Evolutionary conservation across 2,329 filamentous ascomycete genomes (phyloP).

Genomic region (Aspergillus sergii): DNA sequence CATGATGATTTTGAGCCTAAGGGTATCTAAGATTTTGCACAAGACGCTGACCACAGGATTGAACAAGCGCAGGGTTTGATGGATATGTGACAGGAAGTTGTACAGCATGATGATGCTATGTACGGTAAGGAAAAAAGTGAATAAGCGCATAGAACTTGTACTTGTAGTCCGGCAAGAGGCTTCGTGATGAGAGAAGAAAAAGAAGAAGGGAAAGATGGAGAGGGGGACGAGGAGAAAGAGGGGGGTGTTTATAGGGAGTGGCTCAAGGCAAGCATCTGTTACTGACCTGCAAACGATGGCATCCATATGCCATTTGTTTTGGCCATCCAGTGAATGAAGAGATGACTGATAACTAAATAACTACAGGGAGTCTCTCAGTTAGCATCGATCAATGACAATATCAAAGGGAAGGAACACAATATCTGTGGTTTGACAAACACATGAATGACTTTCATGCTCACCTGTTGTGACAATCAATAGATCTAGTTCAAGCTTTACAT

Average conservation of each 20-base stretch:
- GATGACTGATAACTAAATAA: background rate
- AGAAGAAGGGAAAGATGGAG: background rate
- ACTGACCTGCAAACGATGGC: background rate
- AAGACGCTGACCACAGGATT: background rate
- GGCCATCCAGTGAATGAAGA: background rate
- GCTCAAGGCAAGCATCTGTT: background rate
- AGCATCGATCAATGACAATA: background rate
- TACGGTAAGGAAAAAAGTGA: background rate
- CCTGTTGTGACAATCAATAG: background rate
- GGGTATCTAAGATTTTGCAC: background rate
- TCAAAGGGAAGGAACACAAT: background rate
- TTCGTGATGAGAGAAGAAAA: background rate
- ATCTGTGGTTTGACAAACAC: background rate
- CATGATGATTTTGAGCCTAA: background rate
- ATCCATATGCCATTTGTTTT: background rate
- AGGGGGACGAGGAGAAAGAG: background rate
- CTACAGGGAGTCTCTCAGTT: background rate
- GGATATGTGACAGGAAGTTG: background rate
- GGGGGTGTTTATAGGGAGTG: background rate
- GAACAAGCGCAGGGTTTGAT: background rate
- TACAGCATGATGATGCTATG: background rate
- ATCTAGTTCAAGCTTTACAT: background rate
- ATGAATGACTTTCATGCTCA: background rate
- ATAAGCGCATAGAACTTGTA: background rate
- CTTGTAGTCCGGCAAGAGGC: background rate